Evolutionary conservation across 1,284 basidiomycete genomes (phyloP).

Genomic region (Malassezia equina): DNA sequence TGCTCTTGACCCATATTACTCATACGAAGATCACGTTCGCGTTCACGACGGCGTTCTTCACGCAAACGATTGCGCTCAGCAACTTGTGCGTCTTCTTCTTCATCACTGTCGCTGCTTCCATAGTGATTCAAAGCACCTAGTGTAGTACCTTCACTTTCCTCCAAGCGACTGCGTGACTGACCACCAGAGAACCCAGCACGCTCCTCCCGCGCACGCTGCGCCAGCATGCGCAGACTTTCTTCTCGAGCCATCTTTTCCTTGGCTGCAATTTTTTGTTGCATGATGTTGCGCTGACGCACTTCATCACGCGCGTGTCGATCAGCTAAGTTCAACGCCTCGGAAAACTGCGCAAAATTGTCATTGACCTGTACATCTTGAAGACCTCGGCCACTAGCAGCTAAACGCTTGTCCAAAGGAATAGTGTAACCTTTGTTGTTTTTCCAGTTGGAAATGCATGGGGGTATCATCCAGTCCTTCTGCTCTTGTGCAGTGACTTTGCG

Average conservation of each 20-base stretch:
- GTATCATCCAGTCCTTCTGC: conserved; percentile 99
- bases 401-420: conserved; percentile 92
- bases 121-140: conserved; percentile 71
- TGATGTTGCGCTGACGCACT: conserved; percentile 83
- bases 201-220: conserved; percentile 89
- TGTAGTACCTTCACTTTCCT: conserved; percentile 52
- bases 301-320: conserved; percentile 96
- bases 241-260: conserved; percentile 97
- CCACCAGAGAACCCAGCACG: conserved; percentile 59
- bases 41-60: conserved; percentile 77
- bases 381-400: conserved; percentile 92
- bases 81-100: conserved; percentile 67
- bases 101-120: conserved; percentile 43
- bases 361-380: conserved; percentile 98
- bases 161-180: conserved; percentile 21
- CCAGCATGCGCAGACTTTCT: conserved; percentile 83
- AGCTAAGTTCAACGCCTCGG: conserved; percentile 89
- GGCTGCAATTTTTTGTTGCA: conserved; percentile 95
- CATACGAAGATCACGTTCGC: conserved; percentile 96
- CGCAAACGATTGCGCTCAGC: conserved; percentile 80
- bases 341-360: conserved; percentile 98
- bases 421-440: conserved; percentile 99
- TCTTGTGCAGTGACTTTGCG: conserved; percentile 90
- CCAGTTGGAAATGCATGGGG: conserved; percentile 99
- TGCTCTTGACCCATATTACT: conserved; percentile 97